Conservation (phyloP, 805 yeast genomes). For the Kluyveromyces aestuarii region DNA sequence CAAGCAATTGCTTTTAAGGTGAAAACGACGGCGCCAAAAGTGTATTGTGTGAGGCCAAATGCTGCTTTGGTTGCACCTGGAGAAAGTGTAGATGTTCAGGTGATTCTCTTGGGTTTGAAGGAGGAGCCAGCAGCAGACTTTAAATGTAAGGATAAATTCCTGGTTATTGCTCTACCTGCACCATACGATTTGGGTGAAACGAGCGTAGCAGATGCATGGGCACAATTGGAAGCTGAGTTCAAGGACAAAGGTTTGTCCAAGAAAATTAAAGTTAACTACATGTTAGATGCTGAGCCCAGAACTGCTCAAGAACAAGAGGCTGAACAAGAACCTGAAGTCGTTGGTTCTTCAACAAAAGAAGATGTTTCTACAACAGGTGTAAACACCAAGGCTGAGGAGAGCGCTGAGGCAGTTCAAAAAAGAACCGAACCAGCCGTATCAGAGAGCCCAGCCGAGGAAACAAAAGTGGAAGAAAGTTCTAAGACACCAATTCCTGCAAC, state of each 20-base stretch:
- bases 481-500: slow-evolving; percentile 36
- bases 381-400: slow-evolving; percentile 9
- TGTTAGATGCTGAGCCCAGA: slow-evolving; percentile 21
- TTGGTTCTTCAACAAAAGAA: background rate
- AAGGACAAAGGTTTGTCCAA: slow-evolving; percentile 48
- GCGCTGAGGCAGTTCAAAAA: slow-evolving; percentile 9
- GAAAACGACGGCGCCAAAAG: slow-evolving; percentile 94
- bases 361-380: slow-evolving; percentile 3
- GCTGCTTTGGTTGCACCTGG: slow-evolving; percentile 77
- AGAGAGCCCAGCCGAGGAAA: slow-evolving; percentile 4
- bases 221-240: slow-evolving; percentile 53
- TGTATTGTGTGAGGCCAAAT: slow-evolving; percentile 94
- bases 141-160: slow-evolving; percentile 86
- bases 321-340: background rate
- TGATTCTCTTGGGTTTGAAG: slow-evolving; percentile 76
- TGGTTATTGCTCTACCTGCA: slow-evolving; percentile 78
- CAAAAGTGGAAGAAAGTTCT: slow-evolving; percentile 10
- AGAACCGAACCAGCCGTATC: slow-evolving; percentile 14
- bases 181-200: slow-evolving; percentile 47
- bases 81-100: slow-evolving; percentile 58
- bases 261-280: slow-evolving; percentile 57
- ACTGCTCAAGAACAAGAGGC: slow-evolving; percentile 4
- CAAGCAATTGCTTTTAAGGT: slow-evolving; percentile 81
- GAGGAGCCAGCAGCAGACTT: slow-evolving; percentile 65
- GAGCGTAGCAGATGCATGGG: slow-evolving; percentile 64